Evolutionary conservation across 495 filamentous ascomycete genomes (phyloP), one percentile per base, ranked within the genome.

Genomic region (Lophiostoma macrostomum): DNA sequence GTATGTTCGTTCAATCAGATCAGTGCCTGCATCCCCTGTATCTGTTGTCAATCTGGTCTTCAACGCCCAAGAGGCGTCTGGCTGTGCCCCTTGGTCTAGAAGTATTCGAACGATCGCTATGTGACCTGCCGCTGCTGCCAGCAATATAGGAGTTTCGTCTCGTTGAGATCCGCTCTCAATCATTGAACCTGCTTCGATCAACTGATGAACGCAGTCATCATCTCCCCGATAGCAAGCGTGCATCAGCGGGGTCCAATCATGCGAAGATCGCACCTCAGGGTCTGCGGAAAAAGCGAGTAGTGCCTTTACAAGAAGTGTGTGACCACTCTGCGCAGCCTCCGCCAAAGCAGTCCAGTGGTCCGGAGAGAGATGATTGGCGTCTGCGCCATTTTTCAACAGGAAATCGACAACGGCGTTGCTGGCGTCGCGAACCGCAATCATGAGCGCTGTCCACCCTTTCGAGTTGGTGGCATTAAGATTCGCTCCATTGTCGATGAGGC

Each of bases 241-340:
- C 44, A 48, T 48, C n/a, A 48, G 28, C 5, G 44, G 44, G 14
- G 44, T 48, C 44, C 44, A 48, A 34, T 48, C 44, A 34, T 48
- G 44, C 16, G 24, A 31, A 6, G 44, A 48, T 35, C 44, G 44
- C 12, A 20, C 14, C 29, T 48, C 44, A 20, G 25, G 12, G 18
- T 48, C 44, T 16, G 44, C 44, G 23, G 14, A 23, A 23, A 12
- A n/a, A 5, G 31, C 29, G n/a, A 48, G 14, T n/a, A 48, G 44
- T 25, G 27, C 16, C 22, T 48, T 12, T 25, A 48, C 12, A 31
- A 32, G 14, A 4, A 34, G 13, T 5, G 22, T 34, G 16, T 36
- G 23, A n/a, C 44, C 44, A 31, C 44, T 4, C 16, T 31, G 24
- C 28, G 44, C 29, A 10, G 44, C 44, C 34, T 48, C 44, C 28